Percentiles rank a stretch among this genome's conserved stretches.
phyloP scores from a whole-genome alignment of 805 yeast genomes.

The Candida gorgasii region DNA sequence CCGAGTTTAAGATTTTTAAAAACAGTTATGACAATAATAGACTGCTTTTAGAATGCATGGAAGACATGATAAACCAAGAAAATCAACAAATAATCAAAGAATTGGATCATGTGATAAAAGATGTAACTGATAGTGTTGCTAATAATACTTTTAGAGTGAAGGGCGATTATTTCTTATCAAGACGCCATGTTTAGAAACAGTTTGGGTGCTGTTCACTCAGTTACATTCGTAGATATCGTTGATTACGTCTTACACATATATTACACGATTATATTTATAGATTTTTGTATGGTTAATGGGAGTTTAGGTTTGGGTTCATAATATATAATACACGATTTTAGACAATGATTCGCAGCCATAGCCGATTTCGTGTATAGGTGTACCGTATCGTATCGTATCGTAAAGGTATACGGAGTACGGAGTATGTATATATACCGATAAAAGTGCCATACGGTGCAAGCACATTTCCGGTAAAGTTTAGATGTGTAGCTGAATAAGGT shows the following conservation, averaged over 20 bases:
- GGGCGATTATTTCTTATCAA: constrained; percentile 2
- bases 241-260: background rate
- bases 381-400: no score
- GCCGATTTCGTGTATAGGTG: no score
- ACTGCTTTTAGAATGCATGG: constrained; percentile 26
- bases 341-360: no score
- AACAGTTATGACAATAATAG: constrained; percentile 16
- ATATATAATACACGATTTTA: background rate
- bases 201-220: no score
- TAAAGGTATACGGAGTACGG: no score
- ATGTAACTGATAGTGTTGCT: constrained; percentile 20
- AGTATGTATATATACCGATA: no score
- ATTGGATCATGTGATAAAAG: constrained; percentile 17
- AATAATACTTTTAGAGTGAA: constrained; percentile 21
- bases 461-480: no score
- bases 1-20: constrained; percentile 7
- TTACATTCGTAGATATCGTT: no score
- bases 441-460: no score
- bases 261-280: background rate
- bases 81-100: constrained; percentile 19
- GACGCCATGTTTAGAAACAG: no score
- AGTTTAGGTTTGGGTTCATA: background rate
- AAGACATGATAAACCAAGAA: constrained; percentile 28
- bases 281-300: background rate
- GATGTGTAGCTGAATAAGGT: no score